These are phyloP conservation scores for Emiliania huxleyi DNA, from an alignment of 78 protist genomes.

Conservation along the genomic window DNA sequence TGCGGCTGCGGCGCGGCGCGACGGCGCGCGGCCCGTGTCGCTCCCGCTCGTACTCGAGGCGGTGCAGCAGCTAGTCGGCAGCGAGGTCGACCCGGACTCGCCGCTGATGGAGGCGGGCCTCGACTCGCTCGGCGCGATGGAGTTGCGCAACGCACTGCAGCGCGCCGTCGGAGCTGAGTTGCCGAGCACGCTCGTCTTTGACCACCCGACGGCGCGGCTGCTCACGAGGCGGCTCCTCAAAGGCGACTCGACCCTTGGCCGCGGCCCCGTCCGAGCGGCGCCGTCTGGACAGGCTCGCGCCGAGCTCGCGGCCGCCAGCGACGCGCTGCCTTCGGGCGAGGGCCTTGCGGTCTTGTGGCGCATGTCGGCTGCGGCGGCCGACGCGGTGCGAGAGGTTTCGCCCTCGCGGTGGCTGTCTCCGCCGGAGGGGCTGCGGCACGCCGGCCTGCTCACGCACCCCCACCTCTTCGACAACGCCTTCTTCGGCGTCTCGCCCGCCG, in stretches of 20 bases:
- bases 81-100: not conserved
- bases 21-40: no score
- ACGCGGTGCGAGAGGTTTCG: not conserved
- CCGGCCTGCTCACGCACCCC: not conserved
- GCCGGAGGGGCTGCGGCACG: not conserved
- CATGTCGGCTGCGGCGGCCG: not conserved
- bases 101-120: not conserved
- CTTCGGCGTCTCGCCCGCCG: not conserved
- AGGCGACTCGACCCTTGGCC: not conserved
- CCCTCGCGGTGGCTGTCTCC: not conserved
- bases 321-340: not conserved
- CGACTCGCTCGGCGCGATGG: slow-evolving; percentile 20
- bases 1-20: no score
- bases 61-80: no score
- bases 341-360: not conserved
- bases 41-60: no score
- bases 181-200: not conserved
- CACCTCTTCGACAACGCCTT: not conserved
- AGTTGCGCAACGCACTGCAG: not conserved
- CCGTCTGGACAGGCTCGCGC: no score
- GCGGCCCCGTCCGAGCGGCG: not conserved
- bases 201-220: not conserved
- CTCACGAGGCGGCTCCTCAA: not conserved
- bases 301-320: not conserved
- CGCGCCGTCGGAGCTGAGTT: not conserved